A percentile compares a stretch with the other conserved stretches of the same genome.
phyloP scores from a whole-genome alignment of 2,329 filamentous ascomycete genomes.

The Talaromyces albobiverticillius region DNA sequence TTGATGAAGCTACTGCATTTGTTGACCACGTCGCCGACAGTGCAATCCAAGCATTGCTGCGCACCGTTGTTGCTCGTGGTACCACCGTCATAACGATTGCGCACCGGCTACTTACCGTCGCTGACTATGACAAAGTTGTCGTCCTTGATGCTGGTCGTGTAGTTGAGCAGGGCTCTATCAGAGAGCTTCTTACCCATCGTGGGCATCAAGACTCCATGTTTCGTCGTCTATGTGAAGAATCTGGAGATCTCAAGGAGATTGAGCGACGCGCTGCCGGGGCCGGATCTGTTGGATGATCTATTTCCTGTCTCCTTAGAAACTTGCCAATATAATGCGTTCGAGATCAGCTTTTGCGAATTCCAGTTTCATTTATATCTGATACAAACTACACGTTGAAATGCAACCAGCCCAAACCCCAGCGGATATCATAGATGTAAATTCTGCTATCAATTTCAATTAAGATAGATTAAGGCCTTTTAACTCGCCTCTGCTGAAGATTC shows the following conservation, averaged over 20 bases:
- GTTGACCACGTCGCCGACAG: not conserved
- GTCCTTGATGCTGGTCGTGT: constrained; percentile 3
- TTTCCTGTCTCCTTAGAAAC: no score
- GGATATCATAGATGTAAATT: no score
- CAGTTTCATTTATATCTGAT: no score
- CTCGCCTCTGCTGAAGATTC: no score
- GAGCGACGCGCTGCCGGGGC: not conserved
- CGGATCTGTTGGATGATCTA: no score
- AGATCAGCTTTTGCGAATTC: no score
- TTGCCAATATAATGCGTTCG: no score
- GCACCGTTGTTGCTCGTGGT: not conserved
- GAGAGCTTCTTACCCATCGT: not conserved
- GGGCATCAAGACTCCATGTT: not conserved
- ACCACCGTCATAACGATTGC: constrained; percentile 1
- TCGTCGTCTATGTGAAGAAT: constrained; percentile 5
- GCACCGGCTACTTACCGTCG: not conserved
- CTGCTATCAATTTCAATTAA: no score
- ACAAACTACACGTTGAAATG: no score
- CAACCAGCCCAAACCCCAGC: no score
- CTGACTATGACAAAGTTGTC: constrained; percentile 3
- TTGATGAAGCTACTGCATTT: constrained; percentile 4
- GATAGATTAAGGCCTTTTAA: no score
- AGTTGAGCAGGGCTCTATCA: not conserved
- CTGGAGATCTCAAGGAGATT: not conserved
- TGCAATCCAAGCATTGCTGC: not conserved